Base-by-base conservation (phyloP, 2,329 filamentous ascomycete species). In the Trichoderma sp. region DNA sequence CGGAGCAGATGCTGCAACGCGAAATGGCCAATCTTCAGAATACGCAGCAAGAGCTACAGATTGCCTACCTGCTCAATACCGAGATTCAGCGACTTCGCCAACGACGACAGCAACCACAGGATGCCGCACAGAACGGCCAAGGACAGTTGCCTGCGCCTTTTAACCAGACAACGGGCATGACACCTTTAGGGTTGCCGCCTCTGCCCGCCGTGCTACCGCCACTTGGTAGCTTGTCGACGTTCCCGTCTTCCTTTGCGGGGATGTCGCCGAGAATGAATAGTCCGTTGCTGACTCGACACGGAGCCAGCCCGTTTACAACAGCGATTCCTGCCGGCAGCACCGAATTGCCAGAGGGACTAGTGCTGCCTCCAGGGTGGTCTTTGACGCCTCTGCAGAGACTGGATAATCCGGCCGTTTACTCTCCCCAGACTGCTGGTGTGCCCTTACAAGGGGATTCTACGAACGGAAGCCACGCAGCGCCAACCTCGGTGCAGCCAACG, bases 1-100 rank as follows among this genome's bases (percentile, higher is more conserved):
- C 92, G 15, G 90, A 93, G 71, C 85, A 89, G 65, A 86, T 91
- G 64, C 83, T 95, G 27, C 83, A 89, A 71, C 86, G 88, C 66
- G 90, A 94, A 74, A 83, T 92, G 37, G 83, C 86, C 56, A 81
- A 80, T 50, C 80, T 94, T 19, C 86, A 89, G 54, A 74, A 86
- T 37, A 87, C 88, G 17, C 86, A 91, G 60, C 85, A 89, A 37
- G 91, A 95, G 75, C 76, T 94, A 5, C 84, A 88, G 57, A 80
- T 87, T n/a, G 80, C 93, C n/a, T 85, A 89, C 63, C 80, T 88
- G 17, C 81, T 95, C 69, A 86, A 91, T 69, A 79, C 81, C 22
- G 92, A 95, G 76, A 77, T 95, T 59, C 82, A 86, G 37, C 85
- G 90, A 69, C 81, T 94, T 64, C 88, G 90, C 27, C 83, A 82